Percentiles rank a stretch among this genome's conserved stretches.
Evolutionary conservation across 805 yeast genomes (phyloP).

Genomic region (Lipomyces chichibuensis): DNA sequence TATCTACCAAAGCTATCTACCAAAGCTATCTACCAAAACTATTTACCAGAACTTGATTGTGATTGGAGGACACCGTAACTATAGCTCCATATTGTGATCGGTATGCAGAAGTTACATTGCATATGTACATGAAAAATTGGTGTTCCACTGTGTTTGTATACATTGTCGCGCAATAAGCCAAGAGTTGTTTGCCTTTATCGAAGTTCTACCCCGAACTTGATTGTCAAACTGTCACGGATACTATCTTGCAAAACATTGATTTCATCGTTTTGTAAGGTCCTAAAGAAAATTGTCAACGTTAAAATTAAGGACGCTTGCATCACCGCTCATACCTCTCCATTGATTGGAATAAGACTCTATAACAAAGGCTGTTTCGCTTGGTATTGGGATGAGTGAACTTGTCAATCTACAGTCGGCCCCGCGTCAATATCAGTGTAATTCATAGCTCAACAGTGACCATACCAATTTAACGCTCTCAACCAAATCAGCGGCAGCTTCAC

Average conservation of each 20-base stretch:
- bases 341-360: conserved; percentile 88
- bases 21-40: too few species aligned
- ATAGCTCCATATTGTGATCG: too few species aligned
- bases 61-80: too few species aligned
- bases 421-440: neutral
- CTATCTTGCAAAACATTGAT: conserved; percentile 70
- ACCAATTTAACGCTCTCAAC: conserved; percentile 77
- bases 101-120: too few species aligned
- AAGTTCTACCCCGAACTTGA: conserved; percentile 20
- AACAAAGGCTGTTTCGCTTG: conserved; percentile 75
- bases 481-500: conserved; percentile 78
- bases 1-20: too few species aligned
- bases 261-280: conserved; percentile 83
- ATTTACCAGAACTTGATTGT: neutral
- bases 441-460: neutral
- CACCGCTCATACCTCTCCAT: conserved; percentile 60
- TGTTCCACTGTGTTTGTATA: neutral
- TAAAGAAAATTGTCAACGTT: conserved; percentile 34
- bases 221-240: conserved; percentile 60
- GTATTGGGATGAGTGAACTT: conserved; percentile 85
- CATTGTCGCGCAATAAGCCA: neutral
- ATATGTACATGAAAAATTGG: neutral
- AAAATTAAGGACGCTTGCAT: neutral
- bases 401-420: conserved; percentile 55
- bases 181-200: conserved; percentile 8